A percentile compares a stretch with the other conserved stretches of the same genome.
Conservation (phyloP, 2,329 filamentous ascomycete species). For the Fusarium proliferatum region DNA sequence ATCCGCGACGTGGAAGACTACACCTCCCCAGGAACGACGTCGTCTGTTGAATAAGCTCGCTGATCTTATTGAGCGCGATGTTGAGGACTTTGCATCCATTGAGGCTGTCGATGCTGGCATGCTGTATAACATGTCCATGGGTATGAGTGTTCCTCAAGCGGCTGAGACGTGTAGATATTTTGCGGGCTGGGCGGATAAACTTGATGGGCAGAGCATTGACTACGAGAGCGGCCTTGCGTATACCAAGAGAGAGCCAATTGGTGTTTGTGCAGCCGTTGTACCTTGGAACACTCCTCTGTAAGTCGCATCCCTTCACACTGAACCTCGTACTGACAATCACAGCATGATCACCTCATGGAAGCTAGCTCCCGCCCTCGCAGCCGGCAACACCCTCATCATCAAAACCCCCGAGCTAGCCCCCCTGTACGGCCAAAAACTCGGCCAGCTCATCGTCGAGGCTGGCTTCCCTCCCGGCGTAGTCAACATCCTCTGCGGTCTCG, state of each 20-base stretch:
- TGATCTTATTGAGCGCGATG: conserved; percentile 78
- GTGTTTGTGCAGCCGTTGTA: conserved; percentile 76
- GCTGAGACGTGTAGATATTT: conserved; percentile 65
- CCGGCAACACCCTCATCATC: conserved; percentile 70
- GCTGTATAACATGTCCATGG: conserved; percentile 66
- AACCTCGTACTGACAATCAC: not conserved
- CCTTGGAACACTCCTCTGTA: conserved; percentile 77
- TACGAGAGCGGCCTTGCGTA: conserved; percentile 74
- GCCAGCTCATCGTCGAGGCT: conserved; percentile 72
- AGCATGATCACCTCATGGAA: conserved; percentile 55
- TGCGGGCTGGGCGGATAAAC: conserved; percentile 86
- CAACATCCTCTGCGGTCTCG: conserved; percentile 77
- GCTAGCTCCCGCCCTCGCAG: conserved; percentile 72
- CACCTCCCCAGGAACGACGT: conserved; percentile 68
- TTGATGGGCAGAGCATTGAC: conserved; percentile 82
- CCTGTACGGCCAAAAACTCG: conserved; percentile 70
- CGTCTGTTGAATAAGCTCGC: conserved; percentile 78
- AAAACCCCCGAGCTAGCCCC: conserved; percentile 73
- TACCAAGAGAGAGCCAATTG: conserved; percentile 80
- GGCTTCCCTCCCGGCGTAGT: conserved; percentile 81
- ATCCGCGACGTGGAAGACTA: conserved; percentile 55
- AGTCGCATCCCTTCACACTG: not conserved
- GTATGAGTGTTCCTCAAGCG: conserved; percentile 51
- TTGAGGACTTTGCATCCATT: conserved; percentile 76
- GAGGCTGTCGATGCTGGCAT: conserved; percentile 87